A percentile compares a stretch with the other conserved stretches of the same genome.
Conservation (phyloP, 192 early-diverging fungal species). For the Coemansia sp. region DNA sequence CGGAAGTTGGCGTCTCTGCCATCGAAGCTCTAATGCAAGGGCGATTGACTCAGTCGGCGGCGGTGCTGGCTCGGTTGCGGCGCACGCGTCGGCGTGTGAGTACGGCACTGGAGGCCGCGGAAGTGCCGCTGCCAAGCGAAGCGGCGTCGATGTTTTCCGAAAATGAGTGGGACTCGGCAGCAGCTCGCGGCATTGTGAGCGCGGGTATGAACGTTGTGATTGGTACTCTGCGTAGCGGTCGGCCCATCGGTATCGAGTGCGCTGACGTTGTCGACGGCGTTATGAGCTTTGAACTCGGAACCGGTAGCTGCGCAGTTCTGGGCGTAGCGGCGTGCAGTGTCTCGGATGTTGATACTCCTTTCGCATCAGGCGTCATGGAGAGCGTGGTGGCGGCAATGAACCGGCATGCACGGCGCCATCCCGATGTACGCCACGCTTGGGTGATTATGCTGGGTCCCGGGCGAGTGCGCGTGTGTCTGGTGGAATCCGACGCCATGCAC, state of each 20-base stretch:
- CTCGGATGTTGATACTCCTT: conserved; percentile 18
- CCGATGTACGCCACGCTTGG: conserved; percentile 39
- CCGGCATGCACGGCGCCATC: conserved; percentile 24
- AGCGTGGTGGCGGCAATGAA: conserved; percentile 38
- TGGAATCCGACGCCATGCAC: conserved; percentile 50
- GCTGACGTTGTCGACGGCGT: conserved; percentile 20
- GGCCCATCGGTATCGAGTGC: background rate
- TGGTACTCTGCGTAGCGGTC: background rate
- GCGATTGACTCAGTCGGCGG: background rate
- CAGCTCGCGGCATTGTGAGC: conserved; percentile 8
- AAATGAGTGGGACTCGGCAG: background rate
- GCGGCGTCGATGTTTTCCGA: background rate
- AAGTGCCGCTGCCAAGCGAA: background rate
- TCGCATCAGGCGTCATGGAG: conserved; percentile 43
- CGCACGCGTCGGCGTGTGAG: background rate
- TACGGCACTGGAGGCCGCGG: background rate
- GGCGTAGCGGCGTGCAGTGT: background rate
- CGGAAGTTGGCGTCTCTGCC: conserved; percentile 14
- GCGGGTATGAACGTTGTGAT: background rate
- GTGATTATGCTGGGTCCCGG: conserved; percentile 28
- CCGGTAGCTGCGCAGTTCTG: background rate
- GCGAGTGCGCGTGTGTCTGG: conserved; percentile 32
- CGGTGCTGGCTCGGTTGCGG: background rate
- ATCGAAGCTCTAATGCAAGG: conserved; percentile 17
- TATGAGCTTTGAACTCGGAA: background rate